A percentile compares a stretch with the other conserved stretches of the same genome.
These are phyloP conservation scores for Bipolaris cookei DNA, from an alignment of 2,329 filamentous ascomycete species.

Conservation along the genomic window DNA sequence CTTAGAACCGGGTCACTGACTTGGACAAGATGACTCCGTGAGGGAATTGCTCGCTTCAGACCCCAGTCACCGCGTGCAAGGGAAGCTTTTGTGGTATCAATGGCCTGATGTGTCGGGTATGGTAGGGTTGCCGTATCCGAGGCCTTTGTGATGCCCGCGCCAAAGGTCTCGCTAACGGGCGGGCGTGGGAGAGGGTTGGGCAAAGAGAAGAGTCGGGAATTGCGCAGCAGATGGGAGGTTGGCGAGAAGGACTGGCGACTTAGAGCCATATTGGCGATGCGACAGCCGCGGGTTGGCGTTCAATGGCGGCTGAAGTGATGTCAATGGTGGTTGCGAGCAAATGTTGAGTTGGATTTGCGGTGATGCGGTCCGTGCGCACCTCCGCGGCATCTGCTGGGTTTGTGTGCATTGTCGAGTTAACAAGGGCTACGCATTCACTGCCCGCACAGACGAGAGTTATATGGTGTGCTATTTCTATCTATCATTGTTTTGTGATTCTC, in stretches of 20 bases:
- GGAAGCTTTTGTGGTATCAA: constrained; percentile 77
- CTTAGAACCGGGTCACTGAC: constrained; percentile 75
- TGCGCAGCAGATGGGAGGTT: constrained; percentile 74
- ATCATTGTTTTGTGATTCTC: neutral
- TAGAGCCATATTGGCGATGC: constrained; percentile 47
- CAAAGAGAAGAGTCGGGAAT: constrained; percentile 88
- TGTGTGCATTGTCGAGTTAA: neutral
- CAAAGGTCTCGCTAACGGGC: constrained; percentile 50
- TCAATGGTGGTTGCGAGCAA: constrained; percentile 16
- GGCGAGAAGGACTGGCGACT: constrained; percentile 57
- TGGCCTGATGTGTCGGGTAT: constrained; percentile 82
- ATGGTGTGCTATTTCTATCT: neutral
- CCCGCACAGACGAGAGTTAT: neutral
- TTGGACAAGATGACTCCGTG: constrained; percentile 70
- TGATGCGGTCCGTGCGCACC: constrained; percentile 16
- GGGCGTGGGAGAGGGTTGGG: constrained; percentile 75
- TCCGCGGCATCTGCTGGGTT: constrained; percentile 27
- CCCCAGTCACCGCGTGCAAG: constrained; percentile 87
- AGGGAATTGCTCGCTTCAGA: constrained; percentile 81
- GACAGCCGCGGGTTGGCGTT: constrained; percentile 42
- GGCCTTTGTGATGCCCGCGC: constrained; percentile 57
- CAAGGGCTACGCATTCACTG: neutral
- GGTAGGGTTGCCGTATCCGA: constrained; percentile 75
- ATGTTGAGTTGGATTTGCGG: constrained; percentile 23
- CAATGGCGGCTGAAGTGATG: constrained; percentile 43